Conservation (phyloP, 192 early-diverging fungal genomes). For the Podochytrium sp. region DNA sequence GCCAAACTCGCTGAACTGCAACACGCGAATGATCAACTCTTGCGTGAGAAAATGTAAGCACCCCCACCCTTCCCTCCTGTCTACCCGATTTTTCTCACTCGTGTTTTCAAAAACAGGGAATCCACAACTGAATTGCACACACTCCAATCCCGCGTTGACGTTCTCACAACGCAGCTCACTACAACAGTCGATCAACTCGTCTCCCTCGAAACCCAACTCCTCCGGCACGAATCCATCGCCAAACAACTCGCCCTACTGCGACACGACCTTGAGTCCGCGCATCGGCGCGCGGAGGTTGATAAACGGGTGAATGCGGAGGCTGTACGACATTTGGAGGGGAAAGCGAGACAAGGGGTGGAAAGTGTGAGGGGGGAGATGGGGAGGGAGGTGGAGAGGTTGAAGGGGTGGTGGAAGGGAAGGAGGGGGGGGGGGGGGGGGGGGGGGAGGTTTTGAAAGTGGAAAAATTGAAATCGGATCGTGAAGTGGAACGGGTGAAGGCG, state of each 20-base stretch:
- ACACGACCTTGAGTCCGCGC: slow-evolving; percentile 17
- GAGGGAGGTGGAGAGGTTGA: not conserved
- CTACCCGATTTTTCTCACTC: not conserved
- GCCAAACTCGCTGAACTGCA: slow-evolving; percentile 24
- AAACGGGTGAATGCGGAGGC: slow-evolving; percentile 20
- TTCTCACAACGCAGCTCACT: slow-evolving; percentile 2
- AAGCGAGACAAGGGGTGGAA: not conserved
- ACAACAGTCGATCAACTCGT: slow-evolving; percentile 9
- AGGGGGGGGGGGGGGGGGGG: not conserved
- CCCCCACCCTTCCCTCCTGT: not conserved
- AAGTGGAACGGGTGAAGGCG: slow-evolving; percentile 26
- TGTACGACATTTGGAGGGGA: not conserved
- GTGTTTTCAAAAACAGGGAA: slow-evolving; percentile 16
- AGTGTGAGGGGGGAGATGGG: not conserved
- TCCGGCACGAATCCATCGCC: slow-evolving; percentile 13
- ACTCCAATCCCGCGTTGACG: too few relatives aligned
- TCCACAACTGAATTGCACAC: not conserved
- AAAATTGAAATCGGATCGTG: not conserved
- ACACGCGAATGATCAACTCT: slow-evolving; percentile 16
- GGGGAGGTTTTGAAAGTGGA: not conserved
- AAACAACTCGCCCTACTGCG: slow-evolving; percentile 25
- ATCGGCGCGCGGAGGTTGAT: slow-evolving; percentile 25
- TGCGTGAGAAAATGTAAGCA: slow-evolving; percentile 29
- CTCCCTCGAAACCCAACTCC: slow-evolving; percentile 29
- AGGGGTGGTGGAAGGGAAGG: not conserved